Conservation (phyloP, 768 basidiomycete species). For the Suillus plorans region DNA sequence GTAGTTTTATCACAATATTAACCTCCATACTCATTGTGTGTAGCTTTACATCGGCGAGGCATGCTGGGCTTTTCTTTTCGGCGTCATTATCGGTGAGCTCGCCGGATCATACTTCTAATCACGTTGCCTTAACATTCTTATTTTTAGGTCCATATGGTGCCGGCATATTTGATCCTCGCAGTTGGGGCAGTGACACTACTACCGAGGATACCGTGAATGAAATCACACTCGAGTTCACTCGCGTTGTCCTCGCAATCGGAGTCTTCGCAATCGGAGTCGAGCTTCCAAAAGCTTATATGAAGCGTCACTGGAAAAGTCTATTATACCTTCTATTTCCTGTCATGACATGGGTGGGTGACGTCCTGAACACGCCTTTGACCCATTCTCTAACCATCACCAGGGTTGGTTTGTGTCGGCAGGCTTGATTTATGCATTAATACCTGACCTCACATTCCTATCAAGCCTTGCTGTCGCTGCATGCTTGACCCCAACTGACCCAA, state of each 20-base stretch:
- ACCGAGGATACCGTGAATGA: slow-evolving; percentile 53
- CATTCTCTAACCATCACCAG: slow-evolving; percentile 33
- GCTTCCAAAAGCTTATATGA: slow-evolving; percentile 93
- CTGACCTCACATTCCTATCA: slow-evolving; percentile 85
- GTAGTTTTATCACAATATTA: slow-evolving; percentile 12
- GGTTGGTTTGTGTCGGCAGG: slow-evolving; percentile 95
- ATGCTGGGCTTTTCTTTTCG: slow-evolving; percentile 91
- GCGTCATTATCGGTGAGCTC: slow-evolving; percentile 78
- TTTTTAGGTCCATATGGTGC: slow-evolving; percentile 76
- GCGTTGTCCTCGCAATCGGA: slow-evolving; percentile 92
- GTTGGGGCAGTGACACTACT: slow-evolving; percentile 58
- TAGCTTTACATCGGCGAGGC: slow-evolving; percentile 95
- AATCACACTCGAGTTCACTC: slow-evolving; percentile 86
- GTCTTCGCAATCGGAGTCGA: slow-evolving; percentile 99
- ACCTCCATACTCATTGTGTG: background rate
- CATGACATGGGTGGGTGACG: slow-evolving; percentile 74
- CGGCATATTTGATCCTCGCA: slow-evolving; percentile 76
- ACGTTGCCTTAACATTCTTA: slow-evolving; percentile 10
- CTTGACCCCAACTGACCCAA: slow-evolving; percentile 76
- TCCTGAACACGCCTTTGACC: slow-evolving; percentile 8
- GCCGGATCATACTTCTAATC: background rate
- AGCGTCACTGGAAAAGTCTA: slow-evolving; percentile 88
- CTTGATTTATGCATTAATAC: slow-evolving; percentile 90
- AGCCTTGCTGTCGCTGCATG: slow-evolving; percentile 90
- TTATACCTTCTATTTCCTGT: slow-evolving; percentile 80